Base-by-base conservation (phyloP, 2,329 filamentous ascomycete species). In the Paraphaeosphaeria minitans region DNA sequence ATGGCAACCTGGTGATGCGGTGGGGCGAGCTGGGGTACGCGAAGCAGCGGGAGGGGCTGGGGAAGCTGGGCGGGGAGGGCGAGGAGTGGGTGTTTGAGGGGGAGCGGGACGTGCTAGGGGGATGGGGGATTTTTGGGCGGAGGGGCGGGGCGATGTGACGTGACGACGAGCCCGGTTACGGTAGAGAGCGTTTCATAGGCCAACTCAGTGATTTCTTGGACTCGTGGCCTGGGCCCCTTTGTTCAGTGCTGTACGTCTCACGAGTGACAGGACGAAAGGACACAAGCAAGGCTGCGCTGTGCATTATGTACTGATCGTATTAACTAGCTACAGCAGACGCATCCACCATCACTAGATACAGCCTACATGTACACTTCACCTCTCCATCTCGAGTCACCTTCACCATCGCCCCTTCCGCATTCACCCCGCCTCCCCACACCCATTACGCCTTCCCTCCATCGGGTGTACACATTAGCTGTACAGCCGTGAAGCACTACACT, bases 11-110 rank as follows among this genome's bases (percentile, higher is more conserved):
- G 42, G 75, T 97, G 61, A 83, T 85, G 59, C 79, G 92, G 57
- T 95, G 92, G 87, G 83, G 85, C 42, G 92, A 95, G 77, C 75
- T 96, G 62, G 85, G 90, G 6, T 88, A 87, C 45, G 87, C 89
- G 51, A 86, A 89, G 64, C 81, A 89, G 65, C 83, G 82, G 7
- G 93, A 96, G 77, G 87, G 94, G 47, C 85, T 92, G 1, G 85
- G 87, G 0, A 85, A 92, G 64, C 89, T 91, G 2, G 93, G 92
- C 12, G 84, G 81, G 0, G 84, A 86, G 61, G 83, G 81, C 0
- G 84, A 86, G 61, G 83, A 86, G 21, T 89, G 85, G 78, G 87
- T 88, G 71, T 82, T 93, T 65, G 83, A 89, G 69, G 86, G 82
- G 1, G 91, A 95, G 80, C 73, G 93, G 69, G 87, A 89, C 66